These are phyloP conservation scores for Chaetothyriales sp. DNA, from an alignment of 2,329 filamentous ascomycete genomes.

Conservation along the genomic window DNA sequence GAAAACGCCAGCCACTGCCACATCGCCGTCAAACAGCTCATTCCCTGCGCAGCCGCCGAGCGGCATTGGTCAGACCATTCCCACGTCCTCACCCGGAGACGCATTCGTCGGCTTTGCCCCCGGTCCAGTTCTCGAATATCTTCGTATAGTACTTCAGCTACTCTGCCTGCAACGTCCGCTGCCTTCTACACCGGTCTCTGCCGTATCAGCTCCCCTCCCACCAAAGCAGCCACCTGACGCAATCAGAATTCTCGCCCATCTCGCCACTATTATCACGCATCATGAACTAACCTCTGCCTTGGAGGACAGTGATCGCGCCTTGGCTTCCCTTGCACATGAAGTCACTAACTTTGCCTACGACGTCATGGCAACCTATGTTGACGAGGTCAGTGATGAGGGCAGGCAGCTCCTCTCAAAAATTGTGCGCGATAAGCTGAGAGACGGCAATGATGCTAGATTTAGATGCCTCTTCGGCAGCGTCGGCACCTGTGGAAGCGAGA, in stretches of 20 bases:
- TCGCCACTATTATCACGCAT: conserved; percentile 21
- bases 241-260: conserved; percentile 16
- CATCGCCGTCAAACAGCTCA: neutral
- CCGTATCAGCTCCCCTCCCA: conserved; percentile 3
- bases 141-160: conserved; percentile 12
- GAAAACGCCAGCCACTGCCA: neutral
- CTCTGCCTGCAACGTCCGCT: conserved; percentile 11
- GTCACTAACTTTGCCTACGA: conserved; percentile 27
- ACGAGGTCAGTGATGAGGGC: conserved; percentile 31
- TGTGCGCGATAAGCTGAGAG: conserved; percentile 24
- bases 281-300: conserved; percentile 20
- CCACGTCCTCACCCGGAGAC: neutral
- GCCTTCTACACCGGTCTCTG: neutral
- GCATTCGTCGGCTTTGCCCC: neutral
- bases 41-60: neutral
- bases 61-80: neutral
- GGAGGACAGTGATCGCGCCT: neutral
- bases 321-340: conserved; percentile 2
- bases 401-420: conserved; percentile 30
- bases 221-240: conserved; percentile 14
- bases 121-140: conserved; percentile 5
- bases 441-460: conserved; percentile 3
- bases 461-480: conserved; percentile 15
- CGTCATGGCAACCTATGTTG: conserved; percentile 31
- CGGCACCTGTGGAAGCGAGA: conserved; percentile 10